Evolutionary conservation across 1,284 basidiomycete species (phyloP).

Genomic region (Leccinum subspadiceum): DNA sequence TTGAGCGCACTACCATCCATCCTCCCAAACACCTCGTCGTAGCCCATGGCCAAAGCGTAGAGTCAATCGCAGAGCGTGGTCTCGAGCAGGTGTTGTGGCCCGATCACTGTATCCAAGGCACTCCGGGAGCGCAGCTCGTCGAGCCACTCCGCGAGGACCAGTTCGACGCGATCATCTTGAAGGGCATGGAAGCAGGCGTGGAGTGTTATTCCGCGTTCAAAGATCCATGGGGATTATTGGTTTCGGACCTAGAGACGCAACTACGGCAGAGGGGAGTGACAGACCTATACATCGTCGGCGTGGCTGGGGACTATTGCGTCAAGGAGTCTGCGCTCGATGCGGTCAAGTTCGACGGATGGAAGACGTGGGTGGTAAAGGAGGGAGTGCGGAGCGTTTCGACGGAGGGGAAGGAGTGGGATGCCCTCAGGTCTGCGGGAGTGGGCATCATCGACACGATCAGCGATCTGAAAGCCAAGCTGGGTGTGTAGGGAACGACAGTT

Average conservation of each 20-base stretch:
- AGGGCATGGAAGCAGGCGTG: constrained; percentile 44
- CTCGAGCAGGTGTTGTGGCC: constrained; percentile 51
- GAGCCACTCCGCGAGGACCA: constrained; percentile 37
- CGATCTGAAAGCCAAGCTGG: constrained; percentile 24
- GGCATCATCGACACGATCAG: constrained; percentile 26
- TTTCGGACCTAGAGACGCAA: constrained; percentile 37
- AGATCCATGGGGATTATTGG: constrained; percentile 44
- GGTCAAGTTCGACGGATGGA: constrained; percentile 37
- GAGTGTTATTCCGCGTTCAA: constrained; percentile 55
- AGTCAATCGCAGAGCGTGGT: constrained; percentile 24
- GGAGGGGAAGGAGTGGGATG: constrained; percentile 38
- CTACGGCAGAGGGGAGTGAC: constrained; percentile 40
- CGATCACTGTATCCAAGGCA: constrained; percentile 46
- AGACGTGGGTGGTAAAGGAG: constrained; percentile 47
- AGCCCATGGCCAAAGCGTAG: constrained; percentile 19
- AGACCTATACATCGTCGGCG: constrained; percentile 47
- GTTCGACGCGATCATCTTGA: constrained; percentile 42
- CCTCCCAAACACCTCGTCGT: constrained; percentile 38
- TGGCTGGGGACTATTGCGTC: constrained; percentile 56
- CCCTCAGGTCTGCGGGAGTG: constrained; percentile 34
- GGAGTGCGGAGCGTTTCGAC: constrained; percentile 38
- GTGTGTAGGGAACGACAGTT: constrained; percentile 2
- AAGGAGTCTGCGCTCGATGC: constrained; percentile 48
- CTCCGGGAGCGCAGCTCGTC: constrained; percentile 43
- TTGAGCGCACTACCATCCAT: constrained; percentile 37